Evolutionary conservation across 1,284 basidiomycete genomes (phyloP).

Genomic region (Vanrija sp.): DNA sequence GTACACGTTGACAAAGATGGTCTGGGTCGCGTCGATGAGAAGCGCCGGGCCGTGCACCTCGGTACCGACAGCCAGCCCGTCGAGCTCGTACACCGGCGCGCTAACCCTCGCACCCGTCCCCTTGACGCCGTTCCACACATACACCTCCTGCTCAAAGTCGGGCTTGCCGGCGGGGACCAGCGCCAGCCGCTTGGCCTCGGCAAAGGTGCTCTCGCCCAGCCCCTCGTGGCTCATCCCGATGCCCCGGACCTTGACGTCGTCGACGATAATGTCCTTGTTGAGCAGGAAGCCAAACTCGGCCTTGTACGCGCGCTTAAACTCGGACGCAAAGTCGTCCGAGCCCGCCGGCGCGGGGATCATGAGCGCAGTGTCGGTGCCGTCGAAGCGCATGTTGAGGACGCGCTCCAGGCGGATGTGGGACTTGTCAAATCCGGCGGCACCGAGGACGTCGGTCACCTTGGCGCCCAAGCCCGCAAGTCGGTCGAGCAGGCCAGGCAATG

Average conservation of each 20-base stretch:
- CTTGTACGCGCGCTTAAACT: conserved; percentile 73
- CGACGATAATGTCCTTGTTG: conserved; percentile 75
- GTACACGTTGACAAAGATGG: conserved; percentile 43
- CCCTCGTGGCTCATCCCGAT: conserved; percentile 85
- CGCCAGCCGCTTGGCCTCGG: conserved; percentile 55
- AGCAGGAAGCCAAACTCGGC: conserved; percentile 88
- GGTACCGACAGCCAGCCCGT: conserved; percentile 64
- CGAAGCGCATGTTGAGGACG: conserved; percentile 87
- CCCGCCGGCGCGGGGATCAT: conserved; percentile 65
- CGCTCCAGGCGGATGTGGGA: conserved; percentile 68
- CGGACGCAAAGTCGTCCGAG: conserved; percentile 63
- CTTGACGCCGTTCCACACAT: conserved; percentile 15
- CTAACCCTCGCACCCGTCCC: conserved; percentile 48
- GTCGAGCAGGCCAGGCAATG: conserved; percentile 54
- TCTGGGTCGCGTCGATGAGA: conserved; percentile 42
- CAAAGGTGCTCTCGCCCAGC: conserved; percentile 73
- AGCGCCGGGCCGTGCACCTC: conserved; percentile 52
- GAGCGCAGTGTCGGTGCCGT: conserved; percentile 73
- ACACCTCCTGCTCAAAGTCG: conserved; percentile 27
- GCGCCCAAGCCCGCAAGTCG: conserved; percentile 65
- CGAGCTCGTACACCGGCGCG: conserved; percentile 74
- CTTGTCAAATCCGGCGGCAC: conserved; percentile 72
- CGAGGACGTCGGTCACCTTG: conserved; percentile 64
- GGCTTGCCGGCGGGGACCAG: conserved; percentile 40
- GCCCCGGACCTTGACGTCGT: conserved; percentile 77